These are phyloP conservation scores for Schizophyllum commune DNA, from an alignment of 1,284 basidiomycete species.

Conservation along the genomic window DNA sequence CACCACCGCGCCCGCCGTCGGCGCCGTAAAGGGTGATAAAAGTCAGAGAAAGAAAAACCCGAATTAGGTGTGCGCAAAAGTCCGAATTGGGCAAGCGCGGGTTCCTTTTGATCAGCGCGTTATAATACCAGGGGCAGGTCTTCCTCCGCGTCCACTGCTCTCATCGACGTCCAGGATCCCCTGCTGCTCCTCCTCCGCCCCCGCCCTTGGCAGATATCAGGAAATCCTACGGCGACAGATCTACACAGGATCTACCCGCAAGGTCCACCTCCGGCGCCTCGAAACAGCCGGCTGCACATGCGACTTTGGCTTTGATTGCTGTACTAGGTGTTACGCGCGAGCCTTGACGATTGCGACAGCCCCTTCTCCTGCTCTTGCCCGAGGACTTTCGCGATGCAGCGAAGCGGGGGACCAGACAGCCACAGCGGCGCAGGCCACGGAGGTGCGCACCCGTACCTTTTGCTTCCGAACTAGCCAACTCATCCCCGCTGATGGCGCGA, in stretches of 20 bases:
- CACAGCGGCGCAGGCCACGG: background rate
- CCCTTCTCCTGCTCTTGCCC: constrained; percentile 78
- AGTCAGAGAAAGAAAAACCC: background rate
- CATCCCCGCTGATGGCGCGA: background rate
- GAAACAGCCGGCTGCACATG: background rate
- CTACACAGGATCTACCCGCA: background rate
- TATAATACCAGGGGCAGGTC: background rate
- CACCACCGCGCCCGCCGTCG: background rate
- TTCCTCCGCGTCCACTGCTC: background rate
- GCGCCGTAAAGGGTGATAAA: background rate
- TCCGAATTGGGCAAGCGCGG: background rate
- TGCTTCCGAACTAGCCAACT: background rate
- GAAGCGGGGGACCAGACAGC: background rate
- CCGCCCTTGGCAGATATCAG: background rate
- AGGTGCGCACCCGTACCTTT: background rate
- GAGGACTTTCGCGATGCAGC: constrained; percentile 42
- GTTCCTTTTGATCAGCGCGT: background rate
- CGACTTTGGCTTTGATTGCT: background rate
- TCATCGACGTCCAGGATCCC: background rate
- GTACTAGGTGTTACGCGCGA: background rate
- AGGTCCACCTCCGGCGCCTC: background rate
- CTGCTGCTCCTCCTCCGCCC: background rate
- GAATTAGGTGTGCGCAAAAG: background rate
- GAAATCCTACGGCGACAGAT: background rate
- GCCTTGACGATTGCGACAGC: background rate